Evolutionary conservation across 2,329 filamentous ascomycete genomes (phyloP), one percentile per base, ranked within the genome.

Genomic region (Scytalidium lignicola): DNA sequence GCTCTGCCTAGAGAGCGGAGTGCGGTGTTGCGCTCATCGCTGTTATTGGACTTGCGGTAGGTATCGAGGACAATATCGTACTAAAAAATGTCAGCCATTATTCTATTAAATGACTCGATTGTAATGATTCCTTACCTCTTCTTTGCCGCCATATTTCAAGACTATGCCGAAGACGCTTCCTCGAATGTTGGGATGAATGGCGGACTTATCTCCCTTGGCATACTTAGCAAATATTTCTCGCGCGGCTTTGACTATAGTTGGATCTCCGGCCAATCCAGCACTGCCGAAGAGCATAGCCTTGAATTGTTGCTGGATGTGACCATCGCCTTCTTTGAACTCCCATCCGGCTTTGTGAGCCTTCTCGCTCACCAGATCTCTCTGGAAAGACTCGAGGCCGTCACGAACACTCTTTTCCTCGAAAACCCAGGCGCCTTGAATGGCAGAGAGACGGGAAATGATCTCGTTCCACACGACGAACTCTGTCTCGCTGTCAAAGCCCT

Each of bases 381-480:
- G 85, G 76, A 96, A 96, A 13, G 81, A 77, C 71, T 91, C 88
- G 41, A 97, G 76, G 4, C 86, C 88, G 54, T 91, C 82, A 57
- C 82, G 85, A 44, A 83, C 72, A 37, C 82, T 75, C 53, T 85
- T 69, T 51, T 95, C 86, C 67, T 96, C 90, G 56, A 95, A 95
- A 43, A 92, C 75, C 91, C 91, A 97, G 7, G 92, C 88, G 47
- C 80, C 80, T 58, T 91, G 86, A 29, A 97, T 79, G n/a, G 83
- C 78, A 20, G 80, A 82, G 51, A 96, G 79, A 43, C 90, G 85
- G 42, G 86, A 79, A 44, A 90, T 79, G 51, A 97, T 88, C 68
- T 96, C 91, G 58, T 89, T 90, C 92, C 92, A 97, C 2, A 97
- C 92, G 37, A 96, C 88, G 57, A 90, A 96, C 61, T 95, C 88